phyloP scores from a whole-genome alignment of 768 basidiomycete species.

The Lentinus brumalis region DNA sequence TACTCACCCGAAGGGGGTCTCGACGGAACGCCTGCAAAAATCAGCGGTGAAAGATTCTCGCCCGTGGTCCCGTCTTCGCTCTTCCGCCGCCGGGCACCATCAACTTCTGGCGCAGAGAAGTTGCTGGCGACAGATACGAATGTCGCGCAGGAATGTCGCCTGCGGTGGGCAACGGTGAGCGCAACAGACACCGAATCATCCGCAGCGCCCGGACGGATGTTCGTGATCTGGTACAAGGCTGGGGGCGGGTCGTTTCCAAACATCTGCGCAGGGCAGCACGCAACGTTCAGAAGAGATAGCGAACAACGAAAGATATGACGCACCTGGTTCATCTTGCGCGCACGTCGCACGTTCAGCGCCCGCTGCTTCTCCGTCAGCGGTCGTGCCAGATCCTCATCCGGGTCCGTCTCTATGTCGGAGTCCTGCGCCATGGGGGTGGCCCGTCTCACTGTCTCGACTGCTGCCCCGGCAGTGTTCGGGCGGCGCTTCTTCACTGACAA shows the following conservation, averaged over 20 bases:
- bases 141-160: constrained; percentile 27
- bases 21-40: constrained; percentile 6
- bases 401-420: constrained; percentile 4
- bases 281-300: not conserved
- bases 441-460: not conserved
- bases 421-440: not conserved
- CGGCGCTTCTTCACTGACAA: not conserved
- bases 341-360: constrained; percentile 45
- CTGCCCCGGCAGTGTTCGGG: not conserved
- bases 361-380: constrained; percentile 36
- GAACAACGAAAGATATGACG: constrained; percentile 7
- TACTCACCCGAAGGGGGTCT: not conserved
- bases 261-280: constrained; percentile 35
- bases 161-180: constrained; percentile 9
- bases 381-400: constrained; percentile 3
- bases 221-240: constrained; percentile 41
- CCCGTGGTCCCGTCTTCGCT: not conserved
- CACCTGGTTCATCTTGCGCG: constrained; percentile 55
- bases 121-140: constrained; percentile 26
- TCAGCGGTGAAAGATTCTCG: constrained; percentile 19
- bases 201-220: constrained; percentile 23
- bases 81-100: constrained; percentile 3
- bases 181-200: constrained; percentile 21
- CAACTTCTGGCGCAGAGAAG: constrained; percentile 1
- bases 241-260: constrained; percentile 53